These are phyloP conservation scores for Xerocomus potaroensis DNA, from an alignment of 768 basidiomycete species.

Conservation along the genomic window DNA sequence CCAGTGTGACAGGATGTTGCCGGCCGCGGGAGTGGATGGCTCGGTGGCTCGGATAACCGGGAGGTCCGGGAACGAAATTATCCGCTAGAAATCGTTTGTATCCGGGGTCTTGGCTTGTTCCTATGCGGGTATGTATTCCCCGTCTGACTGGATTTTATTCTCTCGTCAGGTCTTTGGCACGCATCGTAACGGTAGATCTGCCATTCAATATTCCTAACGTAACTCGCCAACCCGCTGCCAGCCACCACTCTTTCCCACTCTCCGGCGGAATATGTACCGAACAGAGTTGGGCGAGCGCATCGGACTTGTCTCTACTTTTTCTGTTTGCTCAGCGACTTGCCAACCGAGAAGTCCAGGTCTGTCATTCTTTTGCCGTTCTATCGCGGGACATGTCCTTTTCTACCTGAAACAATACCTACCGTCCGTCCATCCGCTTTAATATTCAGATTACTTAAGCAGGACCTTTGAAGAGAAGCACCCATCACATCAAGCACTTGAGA, in stretches of 20 bases:
- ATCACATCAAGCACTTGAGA: neutral
- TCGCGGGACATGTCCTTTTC: neutral
- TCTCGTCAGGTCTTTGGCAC: neutral
- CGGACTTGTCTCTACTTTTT: slow-evolving; percentile 8
- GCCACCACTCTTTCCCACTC: neutral
- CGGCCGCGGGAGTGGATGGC: too few species aligned
- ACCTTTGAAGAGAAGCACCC: neutral
- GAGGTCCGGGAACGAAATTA: neutral
- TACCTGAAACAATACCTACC: slow-evolving; percentile 13
- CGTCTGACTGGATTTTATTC: neutral
- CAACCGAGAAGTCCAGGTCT: neutral
- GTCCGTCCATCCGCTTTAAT: neutral
- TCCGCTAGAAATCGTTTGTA: neutral
- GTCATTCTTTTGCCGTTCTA: slow-evolving; percentile 7
- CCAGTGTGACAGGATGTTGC: slow-evolving; percentile 20
- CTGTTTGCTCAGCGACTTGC: slow-evolving; percentile 1
- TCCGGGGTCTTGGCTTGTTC: neutral
- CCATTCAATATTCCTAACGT: slow-evolving; percentile 15
- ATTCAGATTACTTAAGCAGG: slow-evolving; percentile 10
- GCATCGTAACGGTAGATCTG: slow-evolving; percentile 1
- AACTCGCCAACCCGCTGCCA: neutral
- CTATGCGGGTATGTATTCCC: neutral
- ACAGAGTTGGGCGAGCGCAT: slow-evolving; percentile 13
- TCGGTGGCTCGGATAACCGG: neutral
- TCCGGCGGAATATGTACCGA: slow-evolving; percentile 3